Evolutionary conservation across 306 rosid genomes (phyloP).

Genomic region (Gleditsia sinensis): DNA sequence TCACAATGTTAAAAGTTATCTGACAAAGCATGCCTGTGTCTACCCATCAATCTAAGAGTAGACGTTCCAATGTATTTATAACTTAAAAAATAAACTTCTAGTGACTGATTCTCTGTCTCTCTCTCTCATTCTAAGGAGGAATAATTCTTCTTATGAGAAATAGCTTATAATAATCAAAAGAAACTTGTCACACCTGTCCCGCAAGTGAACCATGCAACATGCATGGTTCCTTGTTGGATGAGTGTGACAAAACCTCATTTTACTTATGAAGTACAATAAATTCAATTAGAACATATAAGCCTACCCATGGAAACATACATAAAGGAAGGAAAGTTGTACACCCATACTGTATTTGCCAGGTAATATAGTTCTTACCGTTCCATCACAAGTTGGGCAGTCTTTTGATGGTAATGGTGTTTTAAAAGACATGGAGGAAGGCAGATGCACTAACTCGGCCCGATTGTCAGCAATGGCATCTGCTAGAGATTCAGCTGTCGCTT

Average conservation of each 20-base stretch:
- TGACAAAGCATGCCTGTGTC: slow-evolving; percentile 11
- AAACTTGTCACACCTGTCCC: too few relatives aligned
- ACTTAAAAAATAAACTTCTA: background rate
- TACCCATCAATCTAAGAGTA: slow-evolving; percentile 14
- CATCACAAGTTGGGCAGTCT: slow-evolving; percentile 95
- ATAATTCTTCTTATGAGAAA: background rate
- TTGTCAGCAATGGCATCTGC: slow-evolving; percentile 85
- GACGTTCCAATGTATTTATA: background rate
- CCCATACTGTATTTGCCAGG: background rate
- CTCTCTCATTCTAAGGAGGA: background rate
- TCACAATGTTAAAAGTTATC: slow-evolving; percentile 29
- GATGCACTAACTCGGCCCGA: slow-evolving; percentile 87
- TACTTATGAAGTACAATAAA: background rate
- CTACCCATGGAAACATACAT: too few relatives aligned
- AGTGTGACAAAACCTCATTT: too few relatives aligned
- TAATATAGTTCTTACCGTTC: slow-evolving; percentile 66
- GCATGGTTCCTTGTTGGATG: too few relatives aligned
- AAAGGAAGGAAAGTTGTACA: too few relatives aligned
- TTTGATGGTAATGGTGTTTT: slow-evolving; percentile 76
- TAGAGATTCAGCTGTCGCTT: slow-evolving; percentile 78
- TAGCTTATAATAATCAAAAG: background rate
- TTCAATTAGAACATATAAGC: background rate
- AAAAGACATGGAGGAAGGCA: slow-evolving; percentile 76
- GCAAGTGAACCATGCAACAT: too few relatives aligned
- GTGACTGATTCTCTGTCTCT: background rate